Evolutionary conservation across 2,329 filamentous ascomycete genomes (phyloP), one percentile per base, ranked within the genome.

Genomic region (Colletotrichum sp.): DNA sequence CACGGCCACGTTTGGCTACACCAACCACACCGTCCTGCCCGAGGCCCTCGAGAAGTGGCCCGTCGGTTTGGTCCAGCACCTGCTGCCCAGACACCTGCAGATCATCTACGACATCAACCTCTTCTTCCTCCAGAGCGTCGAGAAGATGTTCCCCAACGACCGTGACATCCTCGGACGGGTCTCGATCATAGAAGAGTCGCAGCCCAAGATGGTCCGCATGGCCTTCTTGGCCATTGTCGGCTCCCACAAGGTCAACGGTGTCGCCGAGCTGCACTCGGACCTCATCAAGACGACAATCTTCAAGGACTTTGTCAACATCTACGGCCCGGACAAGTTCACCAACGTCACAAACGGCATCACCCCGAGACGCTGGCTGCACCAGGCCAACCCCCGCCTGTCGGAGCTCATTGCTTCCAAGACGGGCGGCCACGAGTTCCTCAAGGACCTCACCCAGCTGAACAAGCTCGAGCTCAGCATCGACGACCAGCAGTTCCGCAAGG

Each of bases 331-430:
- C 90, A 98, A 98, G 86, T 99, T 99, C 86, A 98, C 95, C 74
- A 99, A 99, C 81, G 96, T 99, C 78, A 99, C 97, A 79, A 99
- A 99, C 84, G 97, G 97, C 75, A 98, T 99, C 83, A 99, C 97
- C 1, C 97, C 97, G 13, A 92, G 97, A 81, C 92, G 97, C 83
- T 99, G 97, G 97, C 89, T 99, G 74, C 96, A 99, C 87, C 97
- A 99, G 86, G 97, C 97, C 77, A 99, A 99, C 84, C 97, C 96
- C 13, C 92, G 94, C 72, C 89, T 99, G 34, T 98, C 96, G 1
- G 95, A 96, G 83, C 89, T 99, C 78, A 99, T 99, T 83, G 94
- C 96, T 2, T 95, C 93, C 82, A 99, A 98, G 89, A 90, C 94
- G 52, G 96, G 96, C 66, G 92, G 95, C 71, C 88, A 95, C 80